Percentiles rank a stretch among this genome's conserved stretches.
These are phyloP conservation scores for Corniculantispora saksenae DNA, from an alignment of 2,329 filamentous ascomycete species.

Conservation along the genomic window DNA sequence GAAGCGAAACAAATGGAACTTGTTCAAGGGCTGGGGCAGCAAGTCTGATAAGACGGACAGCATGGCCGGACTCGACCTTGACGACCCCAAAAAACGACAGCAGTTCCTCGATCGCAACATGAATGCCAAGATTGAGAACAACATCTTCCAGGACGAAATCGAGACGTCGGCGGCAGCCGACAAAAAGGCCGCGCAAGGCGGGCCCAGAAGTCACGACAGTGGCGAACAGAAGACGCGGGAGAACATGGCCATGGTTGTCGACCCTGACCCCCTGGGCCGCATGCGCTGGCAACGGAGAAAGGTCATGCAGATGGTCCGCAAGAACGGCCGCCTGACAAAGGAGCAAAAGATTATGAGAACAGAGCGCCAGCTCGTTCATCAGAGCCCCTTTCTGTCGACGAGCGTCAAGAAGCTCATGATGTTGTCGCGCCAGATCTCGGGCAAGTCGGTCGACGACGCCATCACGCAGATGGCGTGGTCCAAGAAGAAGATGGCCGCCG, in stretches of 20 bases:
- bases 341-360: constrained; percentile 67
- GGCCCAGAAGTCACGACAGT: not conserved
- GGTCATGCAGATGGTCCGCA: constrained; percentile 73
- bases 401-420: constrained; percentile 89
- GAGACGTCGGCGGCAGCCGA: constrained; percentile 33
- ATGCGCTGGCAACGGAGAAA: constrained; percentile 81
- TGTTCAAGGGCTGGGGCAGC: constrained; percentile 40
- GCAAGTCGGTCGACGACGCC: constrained; percentile 92
- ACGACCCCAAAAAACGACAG: constrained; percentile 44
- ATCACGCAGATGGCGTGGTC: constrained; percentile 94
- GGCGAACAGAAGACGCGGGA: constrained; percentile 37
- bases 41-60: constrained; percentile 32
- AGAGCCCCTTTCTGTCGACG: constrained; percentile 76
- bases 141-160: constrained; percentile 64
- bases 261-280: constrained; percentile 74
- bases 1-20: constrained; percentile 44
- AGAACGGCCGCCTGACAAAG: constrained; percentile 54
- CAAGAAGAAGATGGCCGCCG: constrained; percentile 86
- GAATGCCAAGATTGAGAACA: constrained; percentile 51
- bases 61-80: constrained; percentile 36
- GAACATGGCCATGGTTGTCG: constrained; percentile 63
- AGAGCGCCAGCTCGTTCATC: constrained; percentile 56
- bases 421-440: constrained; percentile 83
- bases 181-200: constrained; percentile 39
- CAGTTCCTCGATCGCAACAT: constrained; percentile 42